Conservation (phyloP, 1,284 basidiomycete genomes). For the Coniophora puteana region DNA sequence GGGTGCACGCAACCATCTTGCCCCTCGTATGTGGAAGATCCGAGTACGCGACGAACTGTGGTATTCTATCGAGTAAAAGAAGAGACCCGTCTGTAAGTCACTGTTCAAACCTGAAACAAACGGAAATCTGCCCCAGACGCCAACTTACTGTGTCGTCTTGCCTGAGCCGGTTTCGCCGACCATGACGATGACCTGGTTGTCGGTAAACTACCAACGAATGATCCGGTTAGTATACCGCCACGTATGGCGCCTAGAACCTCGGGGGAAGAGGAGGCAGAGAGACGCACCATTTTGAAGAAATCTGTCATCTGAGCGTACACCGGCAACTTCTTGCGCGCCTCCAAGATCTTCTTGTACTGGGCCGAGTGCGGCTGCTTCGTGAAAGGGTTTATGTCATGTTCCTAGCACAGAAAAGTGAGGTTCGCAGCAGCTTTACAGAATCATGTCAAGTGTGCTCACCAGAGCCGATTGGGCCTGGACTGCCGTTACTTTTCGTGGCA, state of each 20-base stretch:
- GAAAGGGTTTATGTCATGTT: conserved; percentile 87
- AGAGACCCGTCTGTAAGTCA: conserved; percentile 22
- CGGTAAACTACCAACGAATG: conserved; percentile 68
- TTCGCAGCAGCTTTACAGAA: conserved; percentile 2
- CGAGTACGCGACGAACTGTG: conserved; percentile 93
- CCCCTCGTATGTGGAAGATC: conserved; percentile 88
- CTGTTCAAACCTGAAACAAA: conserved; percentile 17
- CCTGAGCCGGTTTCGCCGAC: conserved; percentile 98
- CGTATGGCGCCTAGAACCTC: conserved; percentile 27
- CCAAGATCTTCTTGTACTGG: conserved; percentile 86
- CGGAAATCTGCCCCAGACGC: conserved; percentile 12
- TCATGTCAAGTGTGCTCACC: conserved; percentile 38
- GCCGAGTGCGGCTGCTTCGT: conserved; percentile 74
- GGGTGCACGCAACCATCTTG: conserved; percentile 95
- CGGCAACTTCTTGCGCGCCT: conserved; percentile 83
- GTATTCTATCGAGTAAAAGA: conserved; percentile 61
- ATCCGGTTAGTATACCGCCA: conserved; percentile 27
- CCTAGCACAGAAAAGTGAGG: conserved; percentile 39
- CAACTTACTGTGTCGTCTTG: conserved; percentile 91
- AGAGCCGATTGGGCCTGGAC: conserved; percentile 71
- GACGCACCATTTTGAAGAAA: conserved; percentile 79
- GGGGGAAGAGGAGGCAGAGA: conserved; percentile 33
- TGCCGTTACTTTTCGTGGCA: conserved; percentile 75
- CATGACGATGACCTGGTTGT: conserved; percentile 92
- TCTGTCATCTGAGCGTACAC: conserved; percentile 94